phyloP scores from a whole-genome alignment of 192 early-diverging fungal species.

The Funneliformis geosporum region DNA sequence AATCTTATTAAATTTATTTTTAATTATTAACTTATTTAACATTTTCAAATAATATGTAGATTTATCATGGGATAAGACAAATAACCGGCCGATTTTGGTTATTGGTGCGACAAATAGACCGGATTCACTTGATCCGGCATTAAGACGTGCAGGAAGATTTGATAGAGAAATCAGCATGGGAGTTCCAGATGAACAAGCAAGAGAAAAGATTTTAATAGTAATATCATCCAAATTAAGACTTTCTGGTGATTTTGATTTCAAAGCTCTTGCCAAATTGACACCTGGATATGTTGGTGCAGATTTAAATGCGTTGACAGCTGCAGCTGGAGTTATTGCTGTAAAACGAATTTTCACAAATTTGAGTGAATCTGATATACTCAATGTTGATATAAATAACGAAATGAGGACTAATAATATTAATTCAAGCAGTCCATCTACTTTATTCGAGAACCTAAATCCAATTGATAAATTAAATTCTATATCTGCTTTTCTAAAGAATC shows the following conservation, averaged over 20 bases:
- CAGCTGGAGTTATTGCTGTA: conserved; percentile 91
- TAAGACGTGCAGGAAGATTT: conserved; percentile 94
- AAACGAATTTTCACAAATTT: conserved; percentile 70
- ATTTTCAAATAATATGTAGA: conserved; percentile 49
- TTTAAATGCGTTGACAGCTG: conserved; percentile 84
- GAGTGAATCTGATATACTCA: conserved; percentile 23
- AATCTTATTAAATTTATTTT: background rate
- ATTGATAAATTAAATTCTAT: conserved; percentile 65
- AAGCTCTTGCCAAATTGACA: conserved; percentile 82
- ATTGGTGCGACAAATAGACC: conserved; percentile 99
- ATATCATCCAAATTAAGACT: conserved; percentile 76
- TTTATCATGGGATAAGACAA: conserved; percentile 85
- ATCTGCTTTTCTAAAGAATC: conserved; percentile 67
- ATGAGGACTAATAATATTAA: conserved; percentile 13
- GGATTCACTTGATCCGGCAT: conserved; percentile 95
- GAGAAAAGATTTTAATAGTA: conserved; percentile 82
- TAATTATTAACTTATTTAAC: background rate
- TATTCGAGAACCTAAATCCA: conserved; percentile 40
- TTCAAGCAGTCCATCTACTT: conserved; percentile 35
- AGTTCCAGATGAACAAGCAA: conserved; percentile 87
- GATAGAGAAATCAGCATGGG: conserved; percentile 97
- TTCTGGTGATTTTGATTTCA: conserved; percentile 81
- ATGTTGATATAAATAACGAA: conserved; percentile 17
- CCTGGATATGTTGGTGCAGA: conserved; percentile 99
- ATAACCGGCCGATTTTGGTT: conserved; percentile 91